Evolutionary conservation across 1,284 basidiomycete genomes (phyloP).

Genomic region (Filobasidium uniguttulatum): DNA sequence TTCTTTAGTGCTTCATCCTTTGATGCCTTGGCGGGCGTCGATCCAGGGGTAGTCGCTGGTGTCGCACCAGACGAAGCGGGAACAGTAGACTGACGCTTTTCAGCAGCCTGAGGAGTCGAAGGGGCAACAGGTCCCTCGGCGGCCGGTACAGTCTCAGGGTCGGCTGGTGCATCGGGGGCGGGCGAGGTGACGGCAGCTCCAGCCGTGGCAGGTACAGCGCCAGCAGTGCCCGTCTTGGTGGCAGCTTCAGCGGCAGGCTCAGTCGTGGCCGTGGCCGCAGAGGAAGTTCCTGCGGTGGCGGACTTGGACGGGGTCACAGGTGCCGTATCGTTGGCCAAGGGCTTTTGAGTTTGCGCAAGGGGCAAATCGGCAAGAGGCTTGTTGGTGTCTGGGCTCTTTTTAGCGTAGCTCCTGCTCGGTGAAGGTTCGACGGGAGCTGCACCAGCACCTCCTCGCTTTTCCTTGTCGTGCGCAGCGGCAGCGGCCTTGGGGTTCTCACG

Average conservation of each 20-base stretch:
- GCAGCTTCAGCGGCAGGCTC: neutral
- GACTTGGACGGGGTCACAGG: conserved; percentile 5
- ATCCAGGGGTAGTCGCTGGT: neutral
- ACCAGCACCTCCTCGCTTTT: conserved; percentile 1
- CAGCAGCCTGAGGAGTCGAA: too few species aligned
- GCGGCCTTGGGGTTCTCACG: conserved; percentile 20
- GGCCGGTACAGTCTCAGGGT: too few species aligned
- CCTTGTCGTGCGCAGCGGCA: conserved; percentile 19
- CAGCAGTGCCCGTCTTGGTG: neutral
- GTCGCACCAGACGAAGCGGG: neutral
- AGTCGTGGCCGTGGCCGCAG: conserved; percentile 4
- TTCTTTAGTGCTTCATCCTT: conserved; percentile 20
- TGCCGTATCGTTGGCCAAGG: conserved; percentile 1
- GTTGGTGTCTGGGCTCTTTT: neutral
- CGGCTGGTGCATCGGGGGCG: neutral
- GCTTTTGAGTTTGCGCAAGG: conserved; percentile 7
- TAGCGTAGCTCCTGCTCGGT: conserved; percentile 11
- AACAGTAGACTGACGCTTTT: too few species aligned
- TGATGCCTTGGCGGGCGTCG: conserved; percentile 16
- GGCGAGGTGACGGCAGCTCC: neutral
- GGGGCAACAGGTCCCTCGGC: too few species aligned
- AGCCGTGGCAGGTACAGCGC: neutral
- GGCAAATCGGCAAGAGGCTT: conserved; percentile 3
- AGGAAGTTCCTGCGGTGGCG: conserved; percentile 2
- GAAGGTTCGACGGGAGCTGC: conserved; percentile 6